Percentiles rank a stretch among this genome's conserved stretches.
phyloP scores from a whole-genome alignment of 2,329 filamentous ascomycete species.

The Colletotrichum graminicola region DNA sequence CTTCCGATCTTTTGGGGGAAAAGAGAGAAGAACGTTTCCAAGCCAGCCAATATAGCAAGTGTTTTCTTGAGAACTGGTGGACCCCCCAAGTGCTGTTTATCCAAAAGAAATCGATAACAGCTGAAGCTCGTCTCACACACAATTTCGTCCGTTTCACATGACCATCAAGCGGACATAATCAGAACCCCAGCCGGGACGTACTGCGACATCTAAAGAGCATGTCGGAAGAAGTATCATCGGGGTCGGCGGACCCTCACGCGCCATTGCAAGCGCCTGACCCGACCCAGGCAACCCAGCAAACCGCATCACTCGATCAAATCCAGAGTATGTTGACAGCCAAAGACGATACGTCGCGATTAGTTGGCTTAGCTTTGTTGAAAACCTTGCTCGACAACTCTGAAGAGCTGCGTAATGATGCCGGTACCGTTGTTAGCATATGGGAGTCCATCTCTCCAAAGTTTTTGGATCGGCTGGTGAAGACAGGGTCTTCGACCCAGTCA shows the following conservation, averaged over 20 bases:
- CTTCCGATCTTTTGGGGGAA: background rate
- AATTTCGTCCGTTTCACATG: background rate
- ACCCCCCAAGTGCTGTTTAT: background rate
- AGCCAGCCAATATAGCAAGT: background rate
- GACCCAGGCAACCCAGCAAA: conserved; percentile 25
- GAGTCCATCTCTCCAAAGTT: conserved; percentile 71
- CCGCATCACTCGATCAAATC: conserved; percentile 61
- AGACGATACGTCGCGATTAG: conserved; percentile 77
- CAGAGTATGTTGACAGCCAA: conserved; percentile 68
- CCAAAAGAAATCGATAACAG: background rate
- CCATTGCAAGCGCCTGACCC: conserved; percentile 16
- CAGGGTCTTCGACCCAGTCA: conserved; percentile 56
- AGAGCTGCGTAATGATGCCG: conserved; percentile 62
- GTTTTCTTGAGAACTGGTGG: background rate
- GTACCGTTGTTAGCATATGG: conserved; percentile 66
- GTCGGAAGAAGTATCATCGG: conserved; percentile 6
- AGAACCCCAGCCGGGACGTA: background rate
- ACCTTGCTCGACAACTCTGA: conserved; percentile 73
- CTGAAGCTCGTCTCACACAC: conserved; percentile 11
- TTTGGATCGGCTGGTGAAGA: conserved; percentile 71
- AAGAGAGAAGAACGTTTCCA: background rate
- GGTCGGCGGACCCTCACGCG: conserved; percentile 8
- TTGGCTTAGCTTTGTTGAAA: conserved; percentile 75
- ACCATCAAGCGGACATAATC: background rate
- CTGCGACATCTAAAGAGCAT: background rate